phyloP scores from a whole-genome alignment of 495 filamentous ascomycete genomes.

The Evernia prunastri region DNA sequence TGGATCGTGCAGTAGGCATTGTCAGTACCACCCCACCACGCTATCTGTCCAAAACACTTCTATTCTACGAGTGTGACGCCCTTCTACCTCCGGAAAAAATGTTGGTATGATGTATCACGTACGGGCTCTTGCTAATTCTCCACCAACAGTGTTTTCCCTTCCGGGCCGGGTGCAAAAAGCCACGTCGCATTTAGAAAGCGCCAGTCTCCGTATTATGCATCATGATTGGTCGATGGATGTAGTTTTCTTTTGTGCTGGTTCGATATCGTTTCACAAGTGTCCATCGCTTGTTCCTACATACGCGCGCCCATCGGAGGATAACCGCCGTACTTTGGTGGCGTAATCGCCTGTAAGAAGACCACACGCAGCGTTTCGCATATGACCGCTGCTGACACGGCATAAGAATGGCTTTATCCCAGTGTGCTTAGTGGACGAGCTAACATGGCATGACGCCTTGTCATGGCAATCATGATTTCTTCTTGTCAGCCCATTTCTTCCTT shows the following conservation, averaged over 20 bases:
- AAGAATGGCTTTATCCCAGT: not conserved
- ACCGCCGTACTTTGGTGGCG: not conserved
- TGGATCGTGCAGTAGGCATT: not conserved
- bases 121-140: not conserved
- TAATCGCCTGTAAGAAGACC: not conserved
- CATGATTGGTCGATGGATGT: no score
- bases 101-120: no score
- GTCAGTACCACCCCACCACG: no score
- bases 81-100: no score
- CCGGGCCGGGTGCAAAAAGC: not conserved
- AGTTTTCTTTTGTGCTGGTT: not conserved
- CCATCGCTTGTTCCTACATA: not conserved
- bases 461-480: not conserved
- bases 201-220: not conserved
- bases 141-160: not conserved
- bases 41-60: not conserved
- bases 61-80: no score
- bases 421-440: not conserved
- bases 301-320: conserved; percentile 4
- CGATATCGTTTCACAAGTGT: not conserved
- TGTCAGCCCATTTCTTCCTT: not conserved
- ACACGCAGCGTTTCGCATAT: not conserved
- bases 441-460: not conserved
- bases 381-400: not conserved
- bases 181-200: not conserved